Conservation (phyloP, 139 green algal genomes). For the Edaphochlamys debaryana region DNA sequence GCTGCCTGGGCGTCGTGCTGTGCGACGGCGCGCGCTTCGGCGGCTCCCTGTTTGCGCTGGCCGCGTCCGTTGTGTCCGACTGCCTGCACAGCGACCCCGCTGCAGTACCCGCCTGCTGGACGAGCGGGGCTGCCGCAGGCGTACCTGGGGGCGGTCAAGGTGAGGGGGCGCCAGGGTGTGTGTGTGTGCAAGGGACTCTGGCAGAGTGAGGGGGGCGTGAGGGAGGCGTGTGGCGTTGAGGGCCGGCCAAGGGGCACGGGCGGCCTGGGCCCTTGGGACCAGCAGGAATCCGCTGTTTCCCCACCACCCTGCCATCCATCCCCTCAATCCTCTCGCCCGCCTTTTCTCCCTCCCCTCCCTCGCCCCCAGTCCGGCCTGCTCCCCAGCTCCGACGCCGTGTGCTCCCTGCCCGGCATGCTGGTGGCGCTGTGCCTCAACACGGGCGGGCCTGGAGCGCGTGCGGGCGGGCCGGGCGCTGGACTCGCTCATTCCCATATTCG, state of each 20-base stretch:
- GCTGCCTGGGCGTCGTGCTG: slow-evolving; percentile 78
- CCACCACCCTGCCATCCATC: background rate
- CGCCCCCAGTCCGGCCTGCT: slow-evolving; percentile 62
- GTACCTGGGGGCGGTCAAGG: slow-evolving; percentile 77
- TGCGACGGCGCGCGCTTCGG: slow-evolving; percentile 81
- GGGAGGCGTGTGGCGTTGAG: too few species aligned
- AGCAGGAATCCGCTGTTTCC: background rate
- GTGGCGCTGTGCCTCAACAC: slow-evolving; percentile 92
- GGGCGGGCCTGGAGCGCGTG: slow-evolving; percentile 78
- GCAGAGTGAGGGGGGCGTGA: background rate
- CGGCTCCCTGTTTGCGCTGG: slow-evolving; percentile 89
- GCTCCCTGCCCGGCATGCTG: slow-evolving; percentile 80
- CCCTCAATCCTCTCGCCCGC: background rate
- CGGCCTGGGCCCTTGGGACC: too few species aligned
- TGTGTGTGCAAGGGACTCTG: background rate
- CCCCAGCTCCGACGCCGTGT: slow-evolving; percentile 82
- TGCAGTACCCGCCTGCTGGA: slow-evolving; percentile 81
- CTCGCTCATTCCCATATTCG: slow-evolving; percentile 83
- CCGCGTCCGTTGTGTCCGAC: slow-evolving; percentile 87
- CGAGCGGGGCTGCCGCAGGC: slow-evolving; percentile 81
- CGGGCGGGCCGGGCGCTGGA: slow-evolving; percentile 65
- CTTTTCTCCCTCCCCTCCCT: background rate
- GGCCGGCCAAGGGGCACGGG: too few species aligned
- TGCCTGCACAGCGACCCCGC: slow-evolving; percentile 94
- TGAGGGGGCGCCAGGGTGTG: background rate